Conservation (phyloP, 352 stramenopile genomes). For the Blastocystis sp. region DNA sequence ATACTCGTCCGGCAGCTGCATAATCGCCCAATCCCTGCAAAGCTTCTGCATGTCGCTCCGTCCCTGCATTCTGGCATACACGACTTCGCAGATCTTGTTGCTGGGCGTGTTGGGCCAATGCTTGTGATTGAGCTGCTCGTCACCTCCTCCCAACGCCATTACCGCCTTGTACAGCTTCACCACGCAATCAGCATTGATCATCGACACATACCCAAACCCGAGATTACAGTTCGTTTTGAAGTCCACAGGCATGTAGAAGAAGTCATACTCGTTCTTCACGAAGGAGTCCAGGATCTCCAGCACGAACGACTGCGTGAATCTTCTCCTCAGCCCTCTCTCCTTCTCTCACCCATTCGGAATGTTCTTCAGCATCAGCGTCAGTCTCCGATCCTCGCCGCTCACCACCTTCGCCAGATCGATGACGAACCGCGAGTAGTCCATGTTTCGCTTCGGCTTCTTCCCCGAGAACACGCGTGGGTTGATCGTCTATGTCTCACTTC, state of each 20-base stretch:
- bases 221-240: conserved; percentile 99
- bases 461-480: conserved; percentile 63
- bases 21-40: conserved; percentile 63
- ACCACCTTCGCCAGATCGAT: conserved; percentile 53
- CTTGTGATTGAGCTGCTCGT: conserved; percentile 68
- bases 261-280: conserved; percentile 88
- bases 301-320: conserved; percentile 93
- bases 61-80: conserved; percentile 89
- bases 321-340: not conserved
- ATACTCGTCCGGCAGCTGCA: conserved; percentile 64
- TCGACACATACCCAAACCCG: conserved; percentile 99
- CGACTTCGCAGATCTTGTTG: conserved; percentile 97
- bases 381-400: conserved; percentile 83
- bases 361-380: conserved; percentile 98
- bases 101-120: conserved; percentile 97
- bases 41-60: conserved; percentile 27
- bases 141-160: not conserved
- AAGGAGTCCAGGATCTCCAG: conserved; percentile 90
- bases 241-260: conserved; percentile 99
- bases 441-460: conserved; percentile 67
- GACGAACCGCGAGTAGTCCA: conserved; percentile 61
- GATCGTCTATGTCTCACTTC: conserved; percentile 39
- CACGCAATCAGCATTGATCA: conserved; percentile 81
- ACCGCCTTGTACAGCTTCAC: conserved; percentile 70
- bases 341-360: conserved; percentile 97